phyloP scores from a whole-genome alignment of 169 alveolate species.

The Plasmodium cynomolgi region DNA sequence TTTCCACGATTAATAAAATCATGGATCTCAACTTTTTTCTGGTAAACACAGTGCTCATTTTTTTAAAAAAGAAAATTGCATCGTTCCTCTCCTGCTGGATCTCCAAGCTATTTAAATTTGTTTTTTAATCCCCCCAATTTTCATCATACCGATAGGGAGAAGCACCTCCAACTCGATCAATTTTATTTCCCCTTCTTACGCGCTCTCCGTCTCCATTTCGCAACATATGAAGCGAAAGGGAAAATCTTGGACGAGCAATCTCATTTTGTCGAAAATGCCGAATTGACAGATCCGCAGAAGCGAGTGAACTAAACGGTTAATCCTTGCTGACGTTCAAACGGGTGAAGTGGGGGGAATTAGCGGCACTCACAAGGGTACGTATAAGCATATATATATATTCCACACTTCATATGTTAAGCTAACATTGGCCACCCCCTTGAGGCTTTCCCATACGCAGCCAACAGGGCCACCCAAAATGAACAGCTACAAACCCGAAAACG shows the following conservation, averaged over 20 bases:
- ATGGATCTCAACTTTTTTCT: background rate
- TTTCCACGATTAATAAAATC: background rate
- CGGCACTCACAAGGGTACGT: background rate
- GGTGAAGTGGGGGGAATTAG: background rate
- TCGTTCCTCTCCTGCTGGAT: background rate
- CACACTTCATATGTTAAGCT: background rate
- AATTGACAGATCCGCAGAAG: background rate
- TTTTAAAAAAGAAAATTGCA: background rate
- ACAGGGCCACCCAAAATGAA: slow-evolving; percentile 12
- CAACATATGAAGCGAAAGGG: background rate
- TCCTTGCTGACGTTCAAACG: background rate
- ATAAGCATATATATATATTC: background rate
- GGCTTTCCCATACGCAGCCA: background rate
- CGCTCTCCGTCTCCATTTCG: background rate
- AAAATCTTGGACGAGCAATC: background rate
- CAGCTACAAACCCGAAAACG: slow-evolving; percentile 53
- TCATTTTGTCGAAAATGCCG: background rate
- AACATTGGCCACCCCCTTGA: background rate
- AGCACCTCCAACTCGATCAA: background rate
- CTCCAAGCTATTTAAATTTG: background rate
- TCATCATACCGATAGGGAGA: background rate
- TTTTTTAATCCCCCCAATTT: background rate
- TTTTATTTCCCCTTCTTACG: background rate
- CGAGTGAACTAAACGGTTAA: background rate
- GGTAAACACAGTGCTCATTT: background rate